Evolutionary conservation across 1,284 basidiomycete species (phyloP), one percentile per base, ranked within the genome.

Genomic region (Boletus semigastroideus): DNA sequence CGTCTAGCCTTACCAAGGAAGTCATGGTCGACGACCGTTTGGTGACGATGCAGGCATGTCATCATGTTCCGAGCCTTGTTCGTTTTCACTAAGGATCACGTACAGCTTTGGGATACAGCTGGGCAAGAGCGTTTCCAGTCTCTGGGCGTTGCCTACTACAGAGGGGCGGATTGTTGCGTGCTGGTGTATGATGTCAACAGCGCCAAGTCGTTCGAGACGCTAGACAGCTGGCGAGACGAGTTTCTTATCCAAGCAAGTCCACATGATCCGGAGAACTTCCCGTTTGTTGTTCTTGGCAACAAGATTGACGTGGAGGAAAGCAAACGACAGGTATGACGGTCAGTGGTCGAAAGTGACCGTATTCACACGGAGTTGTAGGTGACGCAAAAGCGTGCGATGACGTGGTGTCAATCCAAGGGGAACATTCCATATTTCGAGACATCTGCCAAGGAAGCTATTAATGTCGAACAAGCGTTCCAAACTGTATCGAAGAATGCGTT

Each of bases 371-470:
- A 37, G 36, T 44, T 39, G 36, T 40, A 95, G 93, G 94, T 98
- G 25, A 94, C 94, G 10, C 97, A 99, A 85, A 99, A 99, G 74
- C 90, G 97, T 48, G 97, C 97, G 20, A 98, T 99, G 94, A 93
- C 94, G 10, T 99, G 97, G 97, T 99, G 97, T 74, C 95, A 99
- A 69, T 90, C 93, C 58, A 99, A 99, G 77, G 97, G 97, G 66
- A 98, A 98, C 74, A 98, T 99, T 62, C 97, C 97, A 14, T 99
- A 99, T 75, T 99, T 99, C 73, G 97, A 99, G 78, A 99, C 97
- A 1, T 98, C 96, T 11, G 97, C 97, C 40, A 99, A 99, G 77
- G 97, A 99, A 73, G 96, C 97, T 17, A 98, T 99, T 80, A 99
- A 99, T 65, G 96, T 99, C 52, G 97, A 99, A 72, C 95, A 98